Conservation (phyloP, 1,284 basidiomycete species). For the Irpex sp. region DNA sequence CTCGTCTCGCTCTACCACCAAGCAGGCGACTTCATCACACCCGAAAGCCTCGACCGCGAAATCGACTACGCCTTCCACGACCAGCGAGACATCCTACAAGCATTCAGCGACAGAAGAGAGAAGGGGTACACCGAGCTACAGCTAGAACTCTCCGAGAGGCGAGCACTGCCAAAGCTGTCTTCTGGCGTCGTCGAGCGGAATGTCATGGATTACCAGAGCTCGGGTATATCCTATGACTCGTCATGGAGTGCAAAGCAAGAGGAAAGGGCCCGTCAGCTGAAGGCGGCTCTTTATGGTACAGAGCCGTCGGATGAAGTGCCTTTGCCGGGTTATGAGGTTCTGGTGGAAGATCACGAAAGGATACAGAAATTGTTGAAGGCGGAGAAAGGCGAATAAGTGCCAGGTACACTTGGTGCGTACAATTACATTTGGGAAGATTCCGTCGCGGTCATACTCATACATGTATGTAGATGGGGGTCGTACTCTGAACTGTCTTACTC, state of each 20-base stretch:
- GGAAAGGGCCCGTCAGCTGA: conserved; percentile 43
- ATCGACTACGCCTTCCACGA: conserved; percentile 59
- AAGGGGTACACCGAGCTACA: conserved; percentile 10
- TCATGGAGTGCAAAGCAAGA: conserved; percentile 18
- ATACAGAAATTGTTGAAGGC: conserved; percentile 19
- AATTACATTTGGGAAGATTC: too few species aligned
- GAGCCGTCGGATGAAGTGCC: conserved; percentile 22
- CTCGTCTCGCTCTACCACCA: conserved; percentile 74
- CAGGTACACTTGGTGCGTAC: background rate
- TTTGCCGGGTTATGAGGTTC: conserved; percentile 50
- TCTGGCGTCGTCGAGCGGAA: conserved; percentile 26
- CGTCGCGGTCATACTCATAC: too few species aligned
- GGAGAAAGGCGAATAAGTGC: conserved; percentile 1
- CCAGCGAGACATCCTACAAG: conserved; percentile 20
- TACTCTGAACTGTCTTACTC: too few species aligned
- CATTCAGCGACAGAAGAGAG: conserved; percentile 7
- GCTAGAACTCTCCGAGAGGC: conserved; percentile 1
- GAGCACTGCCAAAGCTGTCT: conserved; percentile 4
- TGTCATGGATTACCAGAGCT: conserved; percentile 21
- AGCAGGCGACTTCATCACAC: conserved; percentile 60
- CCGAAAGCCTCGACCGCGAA: conserved; percentile 56
- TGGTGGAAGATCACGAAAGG: conserved; percentile 45
- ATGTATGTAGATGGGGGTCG: too few species aligned
- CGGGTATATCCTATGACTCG: background rate
- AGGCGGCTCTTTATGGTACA: conserved; percentile 60